A percentile compares a stretch with the other conserved stretches of the same genome.
These are phyloP conservation scores for Lentinula aciculospora DNA, from an alignment of 768 basidiomycete genomes.

Conservation along the genomic window DNA sequence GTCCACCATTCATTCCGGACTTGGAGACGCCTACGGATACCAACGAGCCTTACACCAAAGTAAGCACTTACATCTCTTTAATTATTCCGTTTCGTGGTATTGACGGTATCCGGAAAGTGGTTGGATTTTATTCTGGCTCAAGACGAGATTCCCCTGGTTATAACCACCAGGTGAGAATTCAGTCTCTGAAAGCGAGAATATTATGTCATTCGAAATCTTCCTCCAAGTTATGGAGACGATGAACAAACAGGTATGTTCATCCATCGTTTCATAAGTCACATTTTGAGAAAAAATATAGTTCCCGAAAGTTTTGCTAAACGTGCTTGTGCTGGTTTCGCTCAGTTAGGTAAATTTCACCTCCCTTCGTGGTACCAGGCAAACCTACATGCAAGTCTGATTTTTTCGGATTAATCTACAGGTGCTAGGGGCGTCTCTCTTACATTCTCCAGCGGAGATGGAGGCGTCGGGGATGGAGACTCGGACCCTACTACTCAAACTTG, in stretches of 20 bases:
- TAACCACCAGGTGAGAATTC: conserved; percentile 39
- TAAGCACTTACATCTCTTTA: conserved; percentile 15
- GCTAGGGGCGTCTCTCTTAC: conserved; percentile 59
- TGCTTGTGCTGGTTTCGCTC: conserved; percentile 56
- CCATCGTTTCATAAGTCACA: background rate
- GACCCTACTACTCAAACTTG: conserved; percentile 50
- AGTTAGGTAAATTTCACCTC: conserved; percentile 36
- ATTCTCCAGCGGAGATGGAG: conserved; percentile 63
- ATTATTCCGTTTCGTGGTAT: conserved; percentile 11
- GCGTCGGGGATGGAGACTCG: conserved; percentile 59
- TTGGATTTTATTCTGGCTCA: conserved; percentile 49
- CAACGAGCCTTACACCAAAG: conserved; percentile 46
- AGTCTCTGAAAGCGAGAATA: background rate
- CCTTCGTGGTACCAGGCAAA: too few species aligned
- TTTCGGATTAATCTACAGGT: too few species aligned
- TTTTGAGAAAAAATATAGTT: conserved; percentile 32
- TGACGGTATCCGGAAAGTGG: conserved; percentile 37
- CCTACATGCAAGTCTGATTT: too few species aligned
- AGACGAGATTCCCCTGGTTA: conserved; percentile 45
- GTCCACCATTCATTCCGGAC: conserved; percentile 55
- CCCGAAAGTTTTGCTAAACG: conserved; percentile 53
- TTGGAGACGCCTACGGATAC: conserved; percentile 27
- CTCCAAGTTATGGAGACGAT: conserved; percentile 56
- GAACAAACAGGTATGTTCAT: conserved; percentile 59
- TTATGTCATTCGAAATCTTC: background rate